Conservation (phyloP, 495 filamentous ascomycete species). For the Apodospora peruviana region DNA sequence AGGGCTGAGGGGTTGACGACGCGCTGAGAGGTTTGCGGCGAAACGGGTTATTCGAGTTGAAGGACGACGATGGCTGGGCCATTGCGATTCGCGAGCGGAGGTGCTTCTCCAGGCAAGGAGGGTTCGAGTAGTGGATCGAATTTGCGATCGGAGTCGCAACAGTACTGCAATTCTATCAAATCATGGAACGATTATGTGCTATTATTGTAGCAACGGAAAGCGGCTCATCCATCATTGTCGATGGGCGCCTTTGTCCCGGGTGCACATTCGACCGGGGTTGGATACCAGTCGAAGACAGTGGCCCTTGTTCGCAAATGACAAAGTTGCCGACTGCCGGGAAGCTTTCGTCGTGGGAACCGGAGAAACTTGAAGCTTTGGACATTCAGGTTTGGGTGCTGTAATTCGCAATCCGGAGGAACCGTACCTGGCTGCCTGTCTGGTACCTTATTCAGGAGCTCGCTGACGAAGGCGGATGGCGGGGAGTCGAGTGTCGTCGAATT, state of each 20-base stretch:
- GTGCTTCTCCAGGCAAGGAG: not conserved
- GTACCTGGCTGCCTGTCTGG: too few species aligned
- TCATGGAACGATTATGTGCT: slow-evolving; percentile 3
- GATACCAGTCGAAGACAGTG: too few species aligned
- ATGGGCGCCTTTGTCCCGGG: slow-evolving; percentile 9
- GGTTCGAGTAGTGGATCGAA: not conserved
- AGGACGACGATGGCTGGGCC: slow-evolving; percentile 23
- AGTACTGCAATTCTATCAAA: too few species aligned
- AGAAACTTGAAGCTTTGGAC: too few species aligned
- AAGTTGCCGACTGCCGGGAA: too few species aligned
- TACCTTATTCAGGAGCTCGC: too few species aligned
- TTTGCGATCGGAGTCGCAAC: not conserved
- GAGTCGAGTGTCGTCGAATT: too few species aligned
- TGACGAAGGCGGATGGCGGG: too few species aligned
- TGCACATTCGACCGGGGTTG: not conserved
- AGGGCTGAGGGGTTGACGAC: slow-evolving; percentile 9
- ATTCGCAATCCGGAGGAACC: too few species aligned
- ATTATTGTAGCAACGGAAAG: slow-evolving; percentile 3
- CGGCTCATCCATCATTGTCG: slow-evolving; percentile 15
- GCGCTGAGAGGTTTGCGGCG: slow-evolving; percentile 28
- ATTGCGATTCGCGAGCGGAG: slow-evolving; percentile 8
- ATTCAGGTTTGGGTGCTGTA: too few species aligned
- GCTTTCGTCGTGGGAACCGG: too few species aligned
- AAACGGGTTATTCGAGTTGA: slow-evolving; percentile 45
- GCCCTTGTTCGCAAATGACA: too few species aligned